Evolutionary conservation across 257 asterid species (phyloP), one percentile per base, ranked within the genome.

Genomic region (Mitragyna speciosa): DNA sequence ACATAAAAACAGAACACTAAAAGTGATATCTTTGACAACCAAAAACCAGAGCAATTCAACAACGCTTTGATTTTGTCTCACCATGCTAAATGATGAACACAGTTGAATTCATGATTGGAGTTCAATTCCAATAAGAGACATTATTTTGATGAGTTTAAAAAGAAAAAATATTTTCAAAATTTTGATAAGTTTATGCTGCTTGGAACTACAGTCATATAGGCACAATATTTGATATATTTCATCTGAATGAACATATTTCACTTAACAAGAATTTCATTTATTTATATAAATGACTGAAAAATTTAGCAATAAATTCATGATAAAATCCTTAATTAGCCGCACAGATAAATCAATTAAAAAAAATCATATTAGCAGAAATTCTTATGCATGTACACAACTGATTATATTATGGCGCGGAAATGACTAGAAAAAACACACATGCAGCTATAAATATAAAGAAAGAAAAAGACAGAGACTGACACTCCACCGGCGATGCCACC

Each of bases 401-500:
- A 45, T 19, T 7, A 66, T 11, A 4, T 26, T 30, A 33, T n/a
- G 64, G 64, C 78, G 39, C 14, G 63, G 26, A 79, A 72, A 19
- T 22, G 15, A 47, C 19, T 22, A 30, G n/a, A 63, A 26, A 56
- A n/a, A 75, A 47, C 39, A 75, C 16, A 59, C 71, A 43, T 61
- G 72, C 59, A 76, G 17, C 0, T 12, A 22, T 31, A 8, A 16
- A 43, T 43, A 68, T 31, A 64, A 4, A 75, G 63, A 74, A 26
- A 26, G 58, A 36, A 22, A 74, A 24, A n/a, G 30, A 70, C 31
- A 26, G 49, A 81, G 66, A 83, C 98, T 90, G 80, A 94, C 97
- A 94, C 89, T 88, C 97, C 97, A 31, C 98, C 98, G 36, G 98
- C 97, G 65, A 94, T 93, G 54, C 98, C 98, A 83, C 97, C 98